Base-by-base conservation (phyloP, 2,329 filamentous ascomycete species). In the Penicillium sp. region DNA sequence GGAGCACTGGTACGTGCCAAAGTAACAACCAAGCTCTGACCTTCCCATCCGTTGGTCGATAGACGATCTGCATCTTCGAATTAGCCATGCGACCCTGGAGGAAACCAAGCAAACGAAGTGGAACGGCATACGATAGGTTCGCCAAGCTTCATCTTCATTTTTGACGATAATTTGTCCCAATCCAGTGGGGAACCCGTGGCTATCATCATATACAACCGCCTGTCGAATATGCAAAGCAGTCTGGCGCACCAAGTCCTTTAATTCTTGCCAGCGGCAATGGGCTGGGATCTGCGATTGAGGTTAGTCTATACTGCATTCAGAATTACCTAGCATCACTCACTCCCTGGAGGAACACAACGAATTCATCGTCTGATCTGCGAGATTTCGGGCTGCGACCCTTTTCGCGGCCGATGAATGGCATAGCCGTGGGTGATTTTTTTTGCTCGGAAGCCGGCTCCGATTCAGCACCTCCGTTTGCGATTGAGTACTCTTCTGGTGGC, bases 111-210 rank as follows among this genome's bases (percentile, higher is more conserved):
- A 0, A 26, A 16, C 9, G 11, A 21, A 19, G 28, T 13, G 19
- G n/a, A n/a, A 5, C 21, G 3, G 68, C 71, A 23, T 55, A 77
- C 75, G 71, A 53, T 75, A 77, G 29, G 75, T 77, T 19, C 73
- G 64, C 75, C 74, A 76, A 19, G 75, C 75, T 50, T 76, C 74
- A 16, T 77, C 75, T 59, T 76, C 73, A 42, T 76, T 75, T 29
- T 77, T 77, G 24, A 77, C 69, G 29, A 77, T 77, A 44, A 77
- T 77, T 59, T 77, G 75, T 2, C 75, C 75, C 2, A 77, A 57
- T 13, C 75, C 75, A 1, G 74, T 77, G 18, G 75, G 73, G 48
- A 74, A 71, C 4, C 75, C 75, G 54, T 75, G 69, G 37, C 65
- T 68, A 50, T 77, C 75, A 62, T 77, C 75, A 49, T 76, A 77